A percentile compares a stretch with the other conserved stretches of the same genome.
phyloP scores from a whole-genome alignment of 148 eudicot genomes.

The Mesembryanthemum crystallinum region DNA sequence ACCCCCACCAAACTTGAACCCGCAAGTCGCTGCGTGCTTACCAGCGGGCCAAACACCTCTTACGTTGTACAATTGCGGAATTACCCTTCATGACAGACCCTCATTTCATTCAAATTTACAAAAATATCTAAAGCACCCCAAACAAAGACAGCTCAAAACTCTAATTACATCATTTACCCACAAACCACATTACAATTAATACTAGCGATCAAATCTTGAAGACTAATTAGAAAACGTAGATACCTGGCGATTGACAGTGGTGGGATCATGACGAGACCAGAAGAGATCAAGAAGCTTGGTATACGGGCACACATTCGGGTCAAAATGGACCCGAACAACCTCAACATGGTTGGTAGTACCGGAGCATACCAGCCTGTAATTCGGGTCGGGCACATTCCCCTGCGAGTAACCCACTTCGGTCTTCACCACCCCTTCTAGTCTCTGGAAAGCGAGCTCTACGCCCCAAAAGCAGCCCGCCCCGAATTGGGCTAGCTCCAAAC shows the following conservation, averaged over 20 bases:
- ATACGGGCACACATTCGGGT: conserved; percentile 72
- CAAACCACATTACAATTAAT: too few relatives aligned
- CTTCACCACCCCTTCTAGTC: conserved; percentile 67
- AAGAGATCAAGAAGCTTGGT: conserved; percentile 57
- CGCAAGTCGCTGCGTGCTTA: too few relatives aligned
- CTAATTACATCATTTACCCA: too few relatives aligned
- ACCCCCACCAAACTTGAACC: too few relatives aligned
- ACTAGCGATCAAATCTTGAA: too few relatives aligned
- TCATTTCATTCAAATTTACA: too few relatives aligned
- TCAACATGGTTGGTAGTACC: conserved; percentile 71
- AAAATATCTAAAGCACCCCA: too few relatives aligned
- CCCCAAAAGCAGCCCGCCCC: conserved; percentile 99
- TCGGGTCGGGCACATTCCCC: conserved; percentile 68
- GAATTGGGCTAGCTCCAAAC: conserved; percentile 75
- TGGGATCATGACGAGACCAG: conserved; percentile 88
- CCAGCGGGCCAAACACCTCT: too few relatives aligned
- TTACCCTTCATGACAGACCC: too few relatives aligned
- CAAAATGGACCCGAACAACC: conserved; percentile 77
- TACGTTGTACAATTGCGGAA: too few relatives aligned
- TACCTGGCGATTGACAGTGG: conserved; percentile 92
- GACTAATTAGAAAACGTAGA: too few relatives aligned
- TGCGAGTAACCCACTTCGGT: conserved; percentile 94
- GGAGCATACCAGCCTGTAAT: conserved; percentile 64
- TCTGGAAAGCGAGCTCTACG: conserved; percentile 82
- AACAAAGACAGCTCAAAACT: too few relatives aligned